Conservation (phyloP, 2,329 filamentous ascomycete genomes). For the Colletotrichum sp. region DNA sequence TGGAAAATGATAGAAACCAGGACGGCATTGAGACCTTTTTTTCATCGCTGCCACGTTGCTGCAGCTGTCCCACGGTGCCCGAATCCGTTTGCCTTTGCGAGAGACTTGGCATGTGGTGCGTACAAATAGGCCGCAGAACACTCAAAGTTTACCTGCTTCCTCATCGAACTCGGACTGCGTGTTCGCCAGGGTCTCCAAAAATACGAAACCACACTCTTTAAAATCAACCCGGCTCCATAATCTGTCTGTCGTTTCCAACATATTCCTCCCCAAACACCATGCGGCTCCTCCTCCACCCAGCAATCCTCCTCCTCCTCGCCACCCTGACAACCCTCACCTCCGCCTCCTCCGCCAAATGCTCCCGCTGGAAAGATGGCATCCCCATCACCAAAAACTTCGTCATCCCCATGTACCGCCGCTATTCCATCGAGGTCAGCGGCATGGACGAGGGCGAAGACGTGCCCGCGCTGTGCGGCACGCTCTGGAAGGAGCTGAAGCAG, state of each 20-base stretch:
- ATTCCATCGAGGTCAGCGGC: not conserved
- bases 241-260: not conserved
- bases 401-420: not conserved
- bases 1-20: not conserved
- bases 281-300: not conserved
- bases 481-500: not conserved
- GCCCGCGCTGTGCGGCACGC: not conserved
- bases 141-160: not conserved
- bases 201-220: not conserved
- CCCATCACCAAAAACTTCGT: not conserved
- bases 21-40: not conserved
- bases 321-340: not conserved
- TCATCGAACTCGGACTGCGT: not conserved
- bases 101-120: not conserved
- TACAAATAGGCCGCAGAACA: not conserved
- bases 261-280: not conserved
- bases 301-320: not conserved
- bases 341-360: not conserved
- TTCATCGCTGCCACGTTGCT: not conserved
- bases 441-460: not conserved
- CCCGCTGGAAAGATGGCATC: not conserved
- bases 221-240: fast-evolving
- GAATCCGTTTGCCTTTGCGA: not conserved
- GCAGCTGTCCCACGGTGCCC: not conserved
- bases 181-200: not conserved